Evolutionary conservation across 208 protist genomes (phyloP).

Genomic region (Endotrypanum monterogeii): DNA sequence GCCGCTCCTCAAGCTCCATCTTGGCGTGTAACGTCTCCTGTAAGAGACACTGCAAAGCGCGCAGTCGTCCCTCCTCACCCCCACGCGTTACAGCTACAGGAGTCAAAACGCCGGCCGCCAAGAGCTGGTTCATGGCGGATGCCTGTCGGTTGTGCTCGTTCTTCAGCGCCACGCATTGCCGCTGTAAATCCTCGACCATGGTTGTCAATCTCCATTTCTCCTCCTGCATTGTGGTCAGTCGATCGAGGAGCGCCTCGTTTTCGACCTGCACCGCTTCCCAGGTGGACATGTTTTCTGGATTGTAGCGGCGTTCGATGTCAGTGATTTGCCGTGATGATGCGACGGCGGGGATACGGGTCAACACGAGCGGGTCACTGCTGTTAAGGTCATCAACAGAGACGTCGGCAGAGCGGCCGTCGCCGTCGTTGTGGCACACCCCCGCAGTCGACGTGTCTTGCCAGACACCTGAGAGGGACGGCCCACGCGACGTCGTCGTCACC

Average conservation of each 20-base stretch:
- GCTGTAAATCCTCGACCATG: conserved; percentile 48
- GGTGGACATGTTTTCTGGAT: conserved; percentile 46
- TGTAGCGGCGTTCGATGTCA: conserved; percentile 42
- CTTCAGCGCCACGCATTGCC: conserved; percentile 35
- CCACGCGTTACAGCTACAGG: conserved; percentile 25
- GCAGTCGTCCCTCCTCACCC: conserved; percentile 38
- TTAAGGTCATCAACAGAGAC: conserved; percentile 7
- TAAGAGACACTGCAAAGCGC: conserved; percentile 61
- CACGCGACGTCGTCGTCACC: conserved; percentile 5
- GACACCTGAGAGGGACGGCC: neutral
- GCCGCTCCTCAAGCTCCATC: conserved; percentile 48
- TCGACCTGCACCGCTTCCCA: conserved; percentile 63
- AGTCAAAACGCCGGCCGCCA: conserved; percentile 18
- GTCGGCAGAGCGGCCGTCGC: neutral
- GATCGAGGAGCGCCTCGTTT: conserved; percentile 57
- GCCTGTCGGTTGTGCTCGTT: conserved; percentile 36
- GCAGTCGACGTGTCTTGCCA: conserved; percentile 17
- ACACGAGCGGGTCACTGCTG: neutral
- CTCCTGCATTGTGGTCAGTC: conserved; percentile 55
- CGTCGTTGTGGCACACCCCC: conserved; percentile 10
- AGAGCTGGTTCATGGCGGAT: conserved; percentile 40
- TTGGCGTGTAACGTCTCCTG: conserved; percentile 68
- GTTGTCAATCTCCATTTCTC: conserved; percentile 55
- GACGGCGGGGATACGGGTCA: conserved; percentile 1
- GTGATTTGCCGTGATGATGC: conserved; percentile 19